These are phyloP conservation scores for Penicillium dipodomyicola DNA, from an alignment of 495 filamentous ascomycete species.

Conservation along the genomic window DNA sequence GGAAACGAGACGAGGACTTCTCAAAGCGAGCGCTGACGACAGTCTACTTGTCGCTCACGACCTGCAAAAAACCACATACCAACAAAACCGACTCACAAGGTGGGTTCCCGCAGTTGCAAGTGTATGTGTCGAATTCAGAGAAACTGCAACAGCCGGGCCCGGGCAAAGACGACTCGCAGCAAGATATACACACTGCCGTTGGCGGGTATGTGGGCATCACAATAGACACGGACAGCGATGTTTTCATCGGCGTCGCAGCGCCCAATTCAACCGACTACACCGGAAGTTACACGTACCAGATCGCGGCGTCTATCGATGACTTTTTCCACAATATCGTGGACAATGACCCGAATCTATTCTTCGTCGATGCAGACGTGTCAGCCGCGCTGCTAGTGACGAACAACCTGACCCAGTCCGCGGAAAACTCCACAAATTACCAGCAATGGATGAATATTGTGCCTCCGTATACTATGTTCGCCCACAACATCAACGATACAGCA, in stretches of 20 bases:
- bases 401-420: conserved; percentile 55
- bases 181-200: conserved; percentile 44
- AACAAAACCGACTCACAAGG: conserved; percentile 32
- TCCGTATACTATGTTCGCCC: conserved; percentile 77
- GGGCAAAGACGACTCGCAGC: conserved; percentile 37
- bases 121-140: conserved; percentile 70
- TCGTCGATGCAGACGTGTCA: conserved; percentile 75
- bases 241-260: conserved; percentile 75
- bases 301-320: conserved; percentile 78
- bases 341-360: conserved; percentile 52
- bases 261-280: conserved; percentile 56
- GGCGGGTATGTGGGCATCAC: conserved; percentile 55
- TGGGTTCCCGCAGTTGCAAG: conserved; percentile 64
- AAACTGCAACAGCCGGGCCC: conserved; percentile 69
- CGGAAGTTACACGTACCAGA: conserved; percentile 68
- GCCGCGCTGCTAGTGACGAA: conserved; percentile 76
- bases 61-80: conserved; percentile 67
- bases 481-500: conserved; percentile 56
- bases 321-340: conserved; percentile 63
- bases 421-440: conserved; percentile 40
- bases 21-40: conserved; percentile 38
- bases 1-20: conserved; percentile 19
- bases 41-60: conserved; percentile 77
- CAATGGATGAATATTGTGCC: conserved; percentile 56
- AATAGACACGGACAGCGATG: conserved; percentile 49